A percentile compares a stretch with the other conserved stretches of the same genome.
phyloP scores from a whole-genome alignment of 148 eudicot species.

The Dianthus caryophyllus region DNA sequence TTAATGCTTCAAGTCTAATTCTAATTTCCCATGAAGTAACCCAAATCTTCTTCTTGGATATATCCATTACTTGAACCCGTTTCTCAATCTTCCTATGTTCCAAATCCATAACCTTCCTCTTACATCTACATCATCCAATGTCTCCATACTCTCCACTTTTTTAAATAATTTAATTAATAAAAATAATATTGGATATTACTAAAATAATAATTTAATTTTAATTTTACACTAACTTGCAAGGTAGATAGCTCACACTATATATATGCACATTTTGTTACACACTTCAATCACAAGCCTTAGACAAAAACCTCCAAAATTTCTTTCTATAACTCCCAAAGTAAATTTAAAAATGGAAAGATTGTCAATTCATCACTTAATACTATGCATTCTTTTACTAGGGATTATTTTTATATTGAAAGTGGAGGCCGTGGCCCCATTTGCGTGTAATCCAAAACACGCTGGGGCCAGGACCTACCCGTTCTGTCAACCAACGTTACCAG shows the following conservation, averaged over 20 bases:
- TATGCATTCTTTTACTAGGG: slow-evolving; percentile 15
- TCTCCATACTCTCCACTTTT: neutral
- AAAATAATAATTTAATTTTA: too few relatives aligned
- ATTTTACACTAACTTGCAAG: neutral
- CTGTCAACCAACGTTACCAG: slow-evolving; percentile 35
- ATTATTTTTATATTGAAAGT: neutral
- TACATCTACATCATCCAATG: slow-evolving; percentile 14
- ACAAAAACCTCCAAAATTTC: neutral
- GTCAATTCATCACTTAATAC: neutral
- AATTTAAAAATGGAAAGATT: slow-evolving; percentile 19
- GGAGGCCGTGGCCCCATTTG: slow-evolving; percentile 48
- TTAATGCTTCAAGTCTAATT: slow-evolving; percentile 19
- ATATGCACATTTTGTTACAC: slow-evolving; percentile 1
- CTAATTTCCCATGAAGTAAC: neutral
- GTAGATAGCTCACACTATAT: slow-evolving; percentile 23
- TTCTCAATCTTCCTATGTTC: slow-evolving; percentile 7
- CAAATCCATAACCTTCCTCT: slow-evolving; percentile 3
- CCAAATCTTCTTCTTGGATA: neutral
- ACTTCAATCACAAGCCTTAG: slow-evolving; percentile 10
- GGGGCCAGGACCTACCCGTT: slow-evolving; percentile 37
- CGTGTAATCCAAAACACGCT: slow-evolving; percentile 51
- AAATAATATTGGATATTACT: neutral
- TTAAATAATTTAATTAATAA: neutral
- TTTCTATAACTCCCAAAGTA: neutral
- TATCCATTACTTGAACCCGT: neutral